Conservation (phyloP, 2,329 filamentous ascomycete species). For the Tolypocladium amazonense region DNA sequence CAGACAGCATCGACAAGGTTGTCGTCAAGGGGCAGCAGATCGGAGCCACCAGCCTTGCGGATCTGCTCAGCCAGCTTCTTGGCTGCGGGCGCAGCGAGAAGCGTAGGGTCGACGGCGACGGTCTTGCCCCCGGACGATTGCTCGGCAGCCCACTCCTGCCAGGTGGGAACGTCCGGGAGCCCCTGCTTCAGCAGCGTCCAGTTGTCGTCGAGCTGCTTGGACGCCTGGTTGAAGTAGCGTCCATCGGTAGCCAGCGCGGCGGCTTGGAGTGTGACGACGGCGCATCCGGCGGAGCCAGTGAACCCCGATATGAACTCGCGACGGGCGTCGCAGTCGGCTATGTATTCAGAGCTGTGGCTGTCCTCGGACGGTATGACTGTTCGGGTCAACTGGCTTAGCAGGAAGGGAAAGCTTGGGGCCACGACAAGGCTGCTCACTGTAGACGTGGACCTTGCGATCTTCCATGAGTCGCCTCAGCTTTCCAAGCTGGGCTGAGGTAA, state of each 20-base stretch:
- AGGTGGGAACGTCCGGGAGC: slow-evolving; percentile 86
- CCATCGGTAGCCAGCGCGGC: slow-evolving; percentile 91
- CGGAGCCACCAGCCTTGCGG: slow-evolving; percentile 71
- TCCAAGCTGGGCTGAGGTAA: slow-evolving; percentile 67
- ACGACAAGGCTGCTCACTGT: slow-evolving; percentile 51
- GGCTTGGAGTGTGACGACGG: slow-evolving; percentile 75
- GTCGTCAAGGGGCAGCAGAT: slow-evolving; percentile 61
- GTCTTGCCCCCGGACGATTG: slow-evolving; percentile 78
- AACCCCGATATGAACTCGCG: slow-evolving; percentile 91
- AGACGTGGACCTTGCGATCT: slow-evolving; percentile 77
- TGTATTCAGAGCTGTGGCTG: slow-evolving; percentile 95
- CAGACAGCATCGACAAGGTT: slow-evolving; percentile 93
- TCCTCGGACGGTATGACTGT: slow-evolving; percentile 94
- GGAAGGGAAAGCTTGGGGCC: neutral
- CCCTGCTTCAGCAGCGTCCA: slow-evolving; percentile 91
- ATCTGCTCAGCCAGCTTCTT: slow-evolving; percentile 76
- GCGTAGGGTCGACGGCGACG: slow-evolving; percentile 82
- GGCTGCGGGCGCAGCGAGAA: slow-evolving; percentile 57
- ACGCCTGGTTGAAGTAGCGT: slow-evolving; percentile 94
- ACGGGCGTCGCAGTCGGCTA: slow-evolving; percentile 86
- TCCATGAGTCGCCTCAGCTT: slow-evolving; percentile 79
- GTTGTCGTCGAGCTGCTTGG: slow-evolving; percentile 81
- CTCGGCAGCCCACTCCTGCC: slow-evolving; percentile 91
- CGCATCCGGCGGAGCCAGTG: slow-evolving; percentile 87
- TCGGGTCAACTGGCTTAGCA: neutral